Conservation (phyloP, 208 protist genomes). For the Wallacemonas sp. region DNA sequence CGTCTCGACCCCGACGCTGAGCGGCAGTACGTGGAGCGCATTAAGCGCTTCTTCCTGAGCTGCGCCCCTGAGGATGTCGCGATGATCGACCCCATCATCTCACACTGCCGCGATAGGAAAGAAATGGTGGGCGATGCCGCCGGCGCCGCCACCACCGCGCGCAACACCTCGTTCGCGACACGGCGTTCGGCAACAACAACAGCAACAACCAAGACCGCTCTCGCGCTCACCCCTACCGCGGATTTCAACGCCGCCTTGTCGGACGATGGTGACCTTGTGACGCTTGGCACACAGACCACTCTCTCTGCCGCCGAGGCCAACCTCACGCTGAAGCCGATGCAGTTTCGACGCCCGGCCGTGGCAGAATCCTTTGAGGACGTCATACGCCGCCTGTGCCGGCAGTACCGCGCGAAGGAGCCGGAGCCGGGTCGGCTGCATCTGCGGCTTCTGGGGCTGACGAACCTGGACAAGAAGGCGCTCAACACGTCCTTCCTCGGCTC, state of each 20-base stretch:
- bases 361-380: conserved; percentile 64
- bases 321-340: conserved; percentile 20
- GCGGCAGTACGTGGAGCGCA: conserved; percentile 35
- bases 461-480: conserved; percentile 46
- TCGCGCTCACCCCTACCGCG: neutral
- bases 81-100: conserved; percentile 69
- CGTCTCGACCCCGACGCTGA: conserved; percentile 46
- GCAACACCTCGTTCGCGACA: neutral
- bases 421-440: conserved; percentile 33
- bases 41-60: conserved; percentile 64
- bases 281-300: neutral
- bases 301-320: neutral
- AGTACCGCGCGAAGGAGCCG: conserved; percentile 60
- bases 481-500: conserved; percentile 55
- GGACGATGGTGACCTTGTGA: no score
- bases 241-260: no score
- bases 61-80: conserved; percentile 48
- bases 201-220: no score
- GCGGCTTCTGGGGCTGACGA: conserved; percentile 66
- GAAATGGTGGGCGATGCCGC: conserved; percentile 20
- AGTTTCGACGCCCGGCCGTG: conserved; percentile 22
- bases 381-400: conserved; percentile 42
- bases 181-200: no score
- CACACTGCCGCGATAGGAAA: conserved; percentile 48
- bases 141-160: neutral